Evolutionary conservation across 306 rosid species (phyloP).

Genomic region (Dryas octopetala): DNA sequence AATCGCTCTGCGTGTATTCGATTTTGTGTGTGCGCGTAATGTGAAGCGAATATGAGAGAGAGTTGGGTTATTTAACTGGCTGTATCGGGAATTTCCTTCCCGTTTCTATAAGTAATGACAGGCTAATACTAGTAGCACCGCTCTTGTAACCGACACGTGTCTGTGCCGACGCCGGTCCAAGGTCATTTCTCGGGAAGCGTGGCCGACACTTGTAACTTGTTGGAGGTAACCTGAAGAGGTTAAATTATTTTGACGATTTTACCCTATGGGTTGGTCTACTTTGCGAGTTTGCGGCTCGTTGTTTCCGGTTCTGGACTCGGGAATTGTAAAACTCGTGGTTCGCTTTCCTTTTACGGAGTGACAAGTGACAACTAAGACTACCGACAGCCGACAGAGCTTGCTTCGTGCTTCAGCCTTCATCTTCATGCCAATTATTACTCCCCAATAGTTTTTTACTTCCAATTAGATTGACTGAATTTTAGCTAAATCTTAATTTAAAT

Average conservation of each 20-base stretch:
- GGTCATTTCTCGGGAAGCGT: neutral
- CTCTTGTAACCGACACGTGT: constrained; percentile 20
- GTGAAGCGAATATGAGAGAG: neutral
- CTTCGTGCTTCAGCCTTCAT: neutral
- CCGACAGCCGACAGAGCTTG: neutral
- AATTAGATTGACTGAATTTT: no score
- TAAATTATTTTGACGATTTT: neutral
- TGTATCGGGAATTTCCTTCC: neutral
- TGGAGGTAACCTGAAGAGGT: neutral
- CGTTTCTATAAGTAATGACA: neutral
- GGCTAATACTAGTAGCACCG: constrained; percentile 23
- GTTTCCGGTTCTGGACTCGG: neutral
- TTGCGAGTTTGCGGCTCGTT: constrained; percentile 3
- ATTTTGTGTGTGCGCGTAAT: neutral
- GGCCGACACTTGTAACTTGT: neutral
- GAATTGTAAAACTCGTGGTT: neutral
- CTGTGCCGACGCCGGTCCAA: neutral
- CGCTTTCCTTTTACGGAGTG: neutral
- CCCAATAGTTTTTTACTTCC: neutral
- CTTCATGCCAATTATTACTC: neutral
- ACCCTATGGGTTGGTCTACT: neutral
- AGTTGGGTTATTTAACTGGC: neutral
- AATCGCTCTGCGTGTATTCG: neutral
- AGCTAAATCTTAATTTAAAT: no score
- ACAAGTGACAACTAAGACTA: constrained; percentile 3